Evolutionary conservation across 805 yeast genomes (phyloP).

Genomic region (Myxozyma neglecta): DNA sequence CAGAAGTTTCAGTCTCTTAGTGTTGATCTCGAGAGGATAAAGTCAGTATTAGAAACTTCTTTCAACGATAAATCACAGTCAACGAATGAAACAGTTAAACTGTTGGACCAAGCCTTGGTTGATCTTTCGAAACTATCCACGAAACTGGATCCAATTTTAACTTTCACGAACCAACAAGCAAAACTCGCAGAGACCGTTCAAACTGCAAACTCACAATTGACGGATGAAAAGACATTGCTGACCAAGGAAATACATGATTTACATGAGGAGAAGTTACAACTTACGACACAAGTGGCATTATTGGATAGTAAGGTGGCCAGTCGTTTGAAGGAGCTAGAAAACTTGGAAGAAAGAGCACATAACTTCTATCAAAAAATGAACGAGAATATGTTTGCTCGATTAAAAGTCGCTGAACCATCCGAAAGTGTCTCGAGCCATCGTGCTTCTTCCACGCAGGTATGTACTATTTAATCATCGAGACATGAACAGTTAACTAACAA

Average conservation of each 20-base stretch:
- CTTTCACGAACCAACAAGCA: conserved; percentile 14
- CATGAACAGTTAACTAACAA: neutral
- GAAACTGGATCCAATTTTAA: conserved; percentile 17
- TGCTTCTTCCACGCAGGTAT: neutral
- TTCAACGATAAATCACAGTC: conserved; percentile 13
- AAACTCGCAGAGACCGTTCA: conserved; percentile 14
- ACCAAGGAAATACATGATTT: conserved; percentile 31
- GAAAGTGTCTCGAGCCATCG: neutral
- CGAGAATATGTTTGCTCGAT: conserved; percentile 19
- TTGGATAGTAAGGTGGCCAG: conserved; percentile 35
- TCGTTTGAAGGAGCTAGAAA: conserved; percentile 37
- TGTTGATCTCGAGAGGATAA: conserved; percentile 10
- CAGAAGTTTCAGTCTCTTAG: neutral
- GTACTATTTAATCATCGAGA: neutral
- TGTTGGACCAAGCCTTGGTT: conserved; percentile 22
- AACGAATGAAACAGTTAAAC: conserved; percentile 12
- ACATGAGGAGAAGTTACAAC: conserved; percentile 23
- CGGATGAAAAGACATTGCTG: conserved; percentile 22
- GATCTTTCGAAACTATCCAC: conserved; percentile 2
- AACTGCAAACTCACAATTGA: conserved; percentile 31
- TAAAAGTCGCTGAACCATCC: neutral
- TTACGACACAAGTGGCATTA: conserved; percentile 33
- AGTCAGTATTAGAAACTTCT: neutral
- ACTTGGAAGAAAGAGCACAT: conserved; percentile 38
- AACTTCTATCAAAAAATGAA: conserved; percentile 35